Conservation (phyloP, 1,284 basidiomycete genomes). For the Sporisorium graminicola region DNA sequence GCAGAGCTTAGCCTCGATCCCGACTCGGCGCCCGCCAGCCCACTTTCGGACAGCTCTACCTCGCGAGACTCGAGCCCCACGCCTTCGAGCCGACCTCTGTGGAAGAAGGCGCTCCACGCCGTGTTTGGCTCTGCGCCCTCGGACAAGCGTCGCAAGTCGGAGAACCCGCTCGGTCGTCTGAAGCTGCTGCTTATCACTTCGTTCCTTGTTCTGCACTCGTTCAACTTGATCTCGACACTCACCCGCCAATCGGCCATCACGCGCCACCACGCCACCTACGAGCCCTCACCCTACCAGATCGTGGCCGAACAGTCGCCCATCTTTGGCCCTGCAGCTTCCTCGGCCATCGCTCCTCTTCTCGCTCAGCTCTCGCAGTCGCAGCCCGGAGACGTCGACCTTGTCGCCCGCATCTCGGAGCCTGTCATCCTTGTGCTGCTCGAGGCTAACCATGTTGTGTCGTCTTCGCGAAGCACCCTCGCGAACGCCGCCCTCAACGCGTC, state of each 20-base stretch:
- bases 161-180: conserved; percentile 85
- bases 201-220: conserved; percentile 68
- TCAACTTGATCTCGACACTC: conserved; percentile 93
- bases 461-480: conserved; percentile 49
- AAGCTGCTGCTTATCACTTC: conserved; percentile 84
- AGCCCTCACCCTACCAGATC: conserved; percentile 65
- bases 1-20: conserved; percentile 63
- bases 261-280: conserved; percentile 72
- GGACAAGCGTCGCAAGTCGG: conserved; percentile 72
- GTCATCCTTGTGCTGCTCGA: conserved; percentile 80
- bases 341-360: conserved; percentile 59
- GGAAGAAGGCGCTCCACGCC: conserved; percentile 53
- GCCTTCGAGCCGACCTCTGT: conserved; percentile 45
- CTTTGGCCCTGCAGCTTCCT: conserved; percentile 39
- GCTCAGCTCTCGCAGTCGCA: conserved; percentile 51
- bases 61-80: conserved; percentile 47
- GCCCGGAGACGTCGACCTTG: conserved; percentile 51
- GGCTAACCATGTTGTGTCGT: conserved; percentile 54
- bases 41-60: conserved; percentile 42
- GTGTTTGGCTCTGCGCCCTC: conserved; percentile 74
- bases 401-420: conserved; percentile 68
- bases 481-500: conserved; percentile 62
- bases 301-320: conserved; percentile 47
- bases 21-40: conserved; percentile 57
- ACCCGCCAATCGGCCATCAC: conserved; percentile 79